Percentiles rank a stretch among this genome's conserved stretches.
These are phyloP conservation scores for Amyloporia xantha DNA, from an alignment of 768 basidiomycete species.

Conservation along the genomic window DNA sequence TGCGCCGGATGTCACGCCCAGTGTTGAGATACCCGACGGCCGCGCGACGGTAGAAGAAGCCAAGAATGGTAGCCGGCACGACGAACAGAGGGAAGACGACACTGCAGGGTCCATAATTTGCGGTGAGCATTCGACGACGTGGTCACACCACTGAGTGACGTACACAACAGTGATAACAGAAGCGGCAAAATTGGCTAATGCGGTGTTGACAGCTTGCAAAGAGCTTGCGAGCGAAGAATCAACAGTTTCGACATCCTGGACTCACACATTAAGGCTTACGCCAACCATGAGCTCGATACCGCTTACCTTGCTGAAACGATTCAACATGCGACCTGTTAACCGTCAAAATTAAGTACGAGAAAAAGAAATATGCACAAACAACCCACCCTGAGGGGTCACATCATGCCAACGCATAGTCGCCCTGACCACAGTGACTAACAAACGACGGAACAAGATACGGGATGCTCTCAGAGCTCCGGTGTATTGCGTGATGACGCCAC, in stretches of 20 bases:
- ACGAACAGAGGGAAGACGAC: slow-evolving; percentile 79
- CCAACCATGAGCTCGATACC: not conserved
- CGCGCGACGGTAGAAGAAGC: slow-evolving; percentile 62
- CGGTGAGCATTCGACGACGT: too few species aligned
- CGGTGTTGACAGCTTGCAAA: slow-evolving; percentile 71
- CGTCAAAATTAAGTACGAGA: not conserved
- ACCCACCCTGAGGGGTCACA: slow-evolving; percentile 69
- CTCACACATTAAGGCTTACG: slow-evolving; percentile 4
- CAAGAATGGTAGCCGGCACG: slow-evolving; percentile 68
- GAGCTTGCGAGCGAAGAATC: slow-evolving; percentile 65
- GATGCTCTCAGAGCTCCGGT: slow-evolving; percentile 45
- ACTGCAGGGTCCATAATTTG: too few species aligned
- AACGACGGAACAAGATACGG: slow-evolving; percentile 34
- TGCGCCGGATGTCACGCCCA: slow-evolving; percentile 77
- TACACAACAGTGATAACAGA: slow-evolving; percentile 69
- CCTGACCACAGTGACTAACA: slow-evolving; percentile 64
- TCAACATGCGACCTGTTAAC: slow-evolving; percentile 67
- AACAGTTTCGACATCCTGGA: slow-evolving; percentile 77
- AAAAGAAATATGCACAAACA: not conserved
- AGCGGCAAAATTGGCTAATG: slow-evolving; percentile 69
- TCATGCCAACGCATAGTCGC: slow-evolving; percentile 86
- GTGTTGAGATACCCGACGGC: slow-evolving; percentile 72
- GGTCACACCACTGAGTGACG: too few species aligned
- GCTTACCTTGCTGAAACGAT: slow-evolving; percentile 70
- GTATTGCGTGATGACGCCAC: slow-evolving; percentile 47